phyloP scores from a whole-genome alignment of 768 basidiomycete species.

The Lepiota venenata region DNA sequence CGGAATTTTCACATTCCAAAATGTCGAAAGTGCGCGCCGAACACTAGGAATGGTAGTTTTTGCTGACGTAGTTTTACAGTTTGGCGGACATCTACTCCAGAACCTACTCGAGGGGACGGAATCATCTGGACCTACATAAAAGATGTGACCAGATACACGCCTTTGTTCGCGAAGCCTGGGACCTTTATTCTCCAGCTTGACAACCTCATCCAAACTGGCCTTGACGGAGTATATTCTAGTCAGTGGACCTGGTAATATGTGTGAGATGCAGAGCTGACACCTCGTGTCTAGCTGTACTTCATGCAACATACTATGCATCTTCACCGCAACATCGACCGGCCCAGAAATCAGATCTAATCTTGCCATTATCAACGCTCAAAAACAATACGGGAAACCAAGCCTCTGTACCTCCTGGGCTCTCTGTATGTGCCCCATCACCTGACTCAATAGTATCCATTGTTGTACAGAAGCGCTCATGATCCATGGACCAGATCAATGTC shows the following conservation, averaged over 20 bases:
- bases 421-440: conserved; percentile 33
- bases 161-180: conserved; percentile 66
- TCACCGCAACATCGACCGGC: conserved; percentile 54
- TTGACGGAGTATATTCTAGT: conserved; percentile 74
- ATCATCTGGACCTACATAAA: conserved; percentile 80
- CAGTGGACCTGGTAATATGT: conserved; percentile 12
- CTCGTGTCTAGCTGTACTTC: conserved; percentile 47
- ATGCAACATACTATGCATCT: conserved; percentile 71
- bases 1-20: conserved; percentile 70
- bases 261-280: background rate
- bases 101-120: conserved; percentile 61
- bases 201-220: conserved; percentile 54
- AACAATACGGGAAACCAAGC: conserved; percentile 69
- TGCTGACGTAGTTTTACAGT: conserved; percentile 33
- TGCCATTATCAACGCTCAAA: conserved; percentile 65
- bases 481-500: conserved; percentile 49
- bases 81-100: conserved; percentile 80
- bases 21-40: conserved; percentile 61
- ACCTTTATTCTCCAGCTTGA: conserved; percentile 72
- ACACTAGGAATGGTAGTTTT: background rate
- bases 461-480: background rate
- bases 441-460: background rate
- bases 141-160: conserved; percentile 70
- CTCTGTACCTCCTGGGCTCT: conserved; percentile 71
- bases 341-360: conserved; percentile 56